Evolutionary conservation across 352 stramenopile species (phyloP).

Genomic region (Aphanomyces invadans): DNA sequence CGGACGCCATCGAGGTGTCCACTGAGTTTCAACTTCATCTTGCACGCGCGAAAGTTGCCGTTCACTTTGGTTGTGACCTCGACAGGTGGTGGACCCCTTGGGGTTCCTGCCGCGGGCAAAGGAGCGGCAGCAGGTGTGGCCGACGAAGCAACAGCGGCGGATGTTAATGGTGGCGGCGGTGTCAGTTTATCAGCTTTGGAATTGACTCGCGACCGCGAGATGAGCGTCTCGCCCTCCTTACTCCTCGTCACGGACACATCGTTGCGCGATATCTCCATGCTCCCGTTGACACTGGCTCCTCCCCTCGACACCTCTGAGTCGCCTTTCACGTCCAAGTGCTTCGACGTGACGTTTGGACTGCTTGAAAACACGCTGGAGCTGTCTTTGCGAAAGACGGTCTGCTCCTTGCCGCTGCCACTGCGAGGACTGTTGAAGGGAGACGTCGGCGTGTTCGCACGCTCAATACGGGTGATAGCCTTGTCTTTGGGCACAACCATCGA

Average conservation of each 20-base stretch:
- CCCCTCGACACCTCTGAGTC: constrained; percentile 32
- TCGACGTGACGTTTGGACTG: constrained; percentile 30
- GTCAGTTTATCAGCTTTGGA: constrained; percentile 33
- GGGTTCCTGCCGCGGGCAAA: too few species aligned
- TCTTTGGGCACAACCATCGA: constrained; percentile 59
- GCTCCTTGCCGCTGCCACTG: constrained; percentile 28
- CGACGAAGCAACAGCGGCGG: constrained; percentile 37
- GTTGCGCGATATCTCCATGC: constrained; percentile 12
- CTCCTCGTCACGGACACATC: constrained; percentile 20
- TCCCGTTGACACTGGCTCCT: too few species aligned
- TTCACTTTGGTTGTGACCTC: constrained; percentile 23
- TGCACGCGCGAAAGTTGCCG: constrained; percentile 51
- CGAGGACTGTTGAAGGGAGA: constrained; percentile 31
- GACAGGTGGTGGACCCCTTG: not conserved
- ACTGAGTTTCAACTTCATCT: constrained; percentile 80
- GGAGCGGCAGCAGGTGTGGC: constrained; percentile 1
- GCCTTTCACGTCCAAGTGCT: constrained; percentile 38
- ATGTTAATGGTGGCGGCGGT: not conserved
- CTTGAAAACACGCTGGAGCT: constrained; percentile 32
- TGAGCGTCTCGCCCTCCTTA: constrained; percentile 28
- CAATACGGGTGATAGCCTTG: constrained; percentile 37
- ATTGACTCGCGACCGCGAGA: constrained; percentile 66
- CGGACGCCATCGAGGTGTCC: constrained; percentile 80
- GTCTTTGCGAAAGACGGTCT: constrained; percentile 53
- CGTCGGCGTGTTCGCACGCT: constrained; percentile 55